These are phyloP conservation scores for Sisymbrium altissimum DNA, from an alignment of 345 rosid species.

Conservation along the genomic window DNA sequence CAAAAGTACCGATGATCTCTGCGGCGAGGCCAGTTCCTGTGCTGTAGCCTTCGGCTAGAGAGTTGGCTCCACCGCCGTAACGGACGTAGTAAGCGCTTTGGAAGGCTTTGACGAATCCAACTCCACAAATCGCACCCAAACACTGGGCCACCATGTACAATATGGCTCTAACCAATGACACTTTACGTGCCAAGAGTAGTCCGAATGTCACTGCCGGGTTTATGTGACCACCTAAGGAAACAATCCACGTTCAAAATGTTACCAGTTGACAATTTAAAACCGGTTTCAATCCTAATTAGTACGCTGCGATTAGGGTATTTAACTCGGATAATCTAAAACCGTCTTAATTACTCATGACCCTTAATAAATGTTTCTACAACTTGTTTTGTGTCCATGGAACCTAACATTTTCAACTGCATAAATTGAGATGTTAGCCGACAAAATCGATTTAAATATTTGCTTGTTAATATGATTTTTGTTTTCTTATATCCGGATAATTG, in stretches of 20 bases:
- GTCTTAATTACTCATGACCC: not conserved
- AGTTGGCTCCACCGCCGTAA: conserved; percentile 68
- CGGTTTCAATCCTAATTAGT: not conserved
- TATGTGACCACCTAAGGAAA: conserved; percentile 56
- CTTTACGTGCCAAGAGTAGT: conserved; percentile 56
- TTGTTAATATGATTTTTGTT: no score
- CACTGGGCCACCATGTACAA: conserved; percentile 66
- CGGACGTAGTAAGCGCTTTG: conserved; percentile 46
- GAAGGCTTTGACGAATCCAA: conserved; percentile 60
- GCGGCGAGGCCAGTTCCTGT: conserved; percentile 61
- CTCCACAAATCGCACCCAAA: conserved; percentile 68
- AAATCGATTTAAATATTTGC: not conserved
- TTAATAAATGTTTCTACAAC: not conserved
- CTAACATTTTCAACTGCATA: not conserved
- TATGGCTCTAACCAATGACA: conserved; percentile 57
- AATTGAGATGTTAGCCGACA: not conserved
- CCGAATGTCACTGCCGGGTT: conserved; percentile 76
- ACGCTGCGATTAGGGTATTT: not conserved
- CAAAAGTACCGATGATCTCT: conserved; percentile 66
- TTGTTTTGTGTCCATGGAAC: not conserved
- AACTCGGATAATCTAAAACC: not conserved
- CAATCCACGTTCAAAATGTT: not conserved
- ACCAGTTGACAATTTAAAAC: not conserved
- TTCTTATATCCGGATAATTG: no score
- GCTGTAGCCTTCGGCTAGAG: conserved; percentile 43